Conservation (phyloP, 257 asterid genomes). For the Catharanthus roseus region DNA sequence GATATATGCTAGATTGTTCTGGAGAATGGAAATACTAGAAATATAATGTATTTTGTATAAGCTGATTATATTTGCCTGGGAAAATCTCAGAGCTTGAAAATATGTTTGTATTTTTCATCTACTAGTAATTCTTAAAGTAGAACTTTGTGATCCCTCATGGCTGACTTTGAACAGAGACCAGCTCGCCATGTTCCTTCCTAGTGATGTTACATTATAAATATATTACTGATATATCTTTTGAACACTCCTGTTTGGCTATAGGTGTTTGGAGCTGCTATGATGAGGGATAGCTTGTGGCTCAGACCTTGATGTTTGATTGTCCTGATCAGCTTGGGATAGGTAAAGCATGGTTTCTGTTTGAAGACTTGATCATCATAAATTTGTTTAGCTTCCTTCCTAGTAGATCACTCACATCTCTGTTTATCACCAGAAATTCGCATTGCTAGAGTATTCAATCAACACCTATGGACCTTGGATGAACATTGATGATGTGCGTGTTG, state of each 20-base stretch:
- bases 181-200: background rate
- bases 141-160: too few species aligned
- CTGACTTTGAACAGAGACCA: too few species aligned
- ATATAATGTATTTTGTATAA: too few species aligned
- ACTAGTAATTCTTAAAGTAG: too few species aligned
- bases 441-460: conserved; percentile 93
- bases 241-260: conserved; percentile 29
- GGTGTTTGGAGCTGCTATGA: conserved; percentile 96
- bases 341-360: conserved; percentile 16
- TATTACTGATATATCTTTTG: too few species aligned
- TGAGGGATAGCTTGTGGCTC: conserved; percentile 95
- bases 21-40: too few species aligned
- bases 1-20: too few species aligned
- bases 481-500: conserved; percentile 94
- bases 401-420: background rate
- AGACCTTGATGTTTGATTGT: conserved; percentile 92
- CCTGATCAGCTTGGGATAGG: conserved; percentile 96
- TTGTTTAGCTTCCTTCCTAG: too few species aligned
- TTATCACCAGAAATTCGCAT: conserved; percentile 71
- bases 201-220: background rate
- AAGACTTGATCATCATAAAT: background rate
- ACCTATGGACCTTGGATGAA: conserved; percentile 97
- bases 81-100: too few species aligned
- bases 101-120: too few species aligned
- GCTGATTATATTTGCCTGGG: too few species aligned